Base-by-base conservation (phyloP, 2,329 filamentous ascomycete genomes). In the Gnomoniopsis smithogilvyi region DNA sequence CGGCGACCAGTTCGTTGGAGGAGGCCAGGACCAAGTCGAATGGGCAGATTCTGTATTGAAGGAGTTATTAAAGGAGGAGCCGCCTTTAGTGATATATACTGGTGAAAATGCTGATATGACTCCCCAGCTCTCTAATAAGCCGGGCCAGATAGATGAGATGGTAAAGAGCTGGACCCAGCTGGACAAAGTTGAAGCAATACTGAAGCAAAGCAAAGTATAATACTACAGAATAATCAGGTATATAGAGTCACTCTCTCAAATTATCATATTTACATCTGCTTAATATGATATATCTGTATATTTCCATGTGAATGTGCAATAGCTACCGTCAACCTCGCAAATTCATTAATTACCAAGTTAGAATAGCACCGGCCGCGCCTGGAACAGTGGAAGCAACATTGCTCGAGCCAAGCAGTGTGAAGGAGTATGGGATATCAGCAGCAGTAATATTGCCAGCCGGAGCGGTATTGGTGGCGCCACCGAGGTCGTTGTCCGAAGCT, bases 401-500 rank as follows among this genome's bases (percentile, higher is more conserved):
- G 21, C 11, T 30, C 21, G 46, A 48, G 10, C 46, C 46, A 12
- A 48, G 46, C 46, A 48, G 24, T 11, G 46, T 48, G 12, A 48
- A 48, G 1, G 11, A 21, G 12, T 48, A 48, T n/a, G 46, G 46
- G 14, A 48, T 48, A 30, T 48, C 46, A 6, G 22, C 3, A 6
- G 46, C 46, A 26, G 46, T 48, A 22, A 48, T 48, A 12, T 26
- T 48, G 6, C 46, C 46, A 12, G 46, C 46, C 3, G 46, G 46
- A 21, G 46, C 46, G 3, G 46, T 48, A 22, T 48, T 58, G 43
- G 30, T 58, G 14, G 10, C 51, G 3, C 57, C 57, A 34, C 51
- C 54, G 8, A 59, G 24, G 51, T 55, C 57, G 38, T 59, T 59
- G 51, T 51, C 50, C 17, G 19, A 19, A 17, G 26, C 50, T n/a